Base-by-base conservation (phyloP, 2,329 filamentous ascomycete genomes). In the Malbranchea zuffiana region DNA sequence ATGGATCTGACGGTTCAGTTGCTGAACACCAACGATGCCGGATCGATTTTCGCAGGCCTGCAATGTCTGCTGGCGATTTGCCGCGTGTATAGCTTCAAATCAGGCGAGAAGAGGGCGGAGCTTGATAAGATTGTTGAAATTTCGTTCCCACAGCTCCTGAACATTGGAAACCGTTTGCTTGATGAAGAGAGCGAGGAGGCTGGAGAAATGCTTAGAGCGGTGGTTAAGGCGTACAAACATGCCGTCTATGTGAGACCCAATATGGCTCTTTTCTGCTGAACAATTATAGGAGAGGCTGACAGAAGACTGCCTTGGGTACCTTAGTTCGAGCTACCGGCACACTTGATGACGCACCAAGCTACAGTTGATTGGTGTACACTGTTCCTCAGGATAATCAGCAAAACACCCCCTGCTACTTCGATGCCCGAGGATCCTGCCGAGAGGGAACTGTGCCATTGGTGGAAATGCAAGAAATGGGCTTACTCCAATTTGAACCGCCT, bases 401-500 rank as follows among this genome's bases (percentile, higher is more conserved):
- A 96, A 62, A 67, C 79, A 15, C 78, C 83, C 23, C 90, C 90
- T 3, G 72, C 81, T 39, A 77, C 71, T 49, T 80, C 87, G 23
- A 78, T 96, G 72, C 61, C 69, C 40, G 85, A 92, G 42, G 83
- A 83, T 43, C 65, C 80, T 35, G 78, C 84, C 41, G 88, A 96
- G 55, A 77, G 90, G 40, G 90, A 96, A 62, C 75, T 80, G 52
- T 87, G 94, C 57, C 86, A 95, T 60, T 98, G 90, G 88, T 98
- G 88, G 88, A 98, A 96, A 69, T 83, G 87, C 46, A 96, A 96
- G 78, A 98, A 98, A 64, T 96, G 90, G 90, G 82, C 88, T 10
- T 98, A 95, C 62, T 93, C 90, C 54, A 96, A 96, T 61, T 65
- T 98, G 50, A 98, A 98, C 66, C 76, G 90, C 44, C 74, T 98